Evolutionary conservation across 2,329 filamentous ascomycete genomes (phyloP), one percentile per base, ranked within the genome.

Genomic region (Colletotrichum destructivum): DNA sequence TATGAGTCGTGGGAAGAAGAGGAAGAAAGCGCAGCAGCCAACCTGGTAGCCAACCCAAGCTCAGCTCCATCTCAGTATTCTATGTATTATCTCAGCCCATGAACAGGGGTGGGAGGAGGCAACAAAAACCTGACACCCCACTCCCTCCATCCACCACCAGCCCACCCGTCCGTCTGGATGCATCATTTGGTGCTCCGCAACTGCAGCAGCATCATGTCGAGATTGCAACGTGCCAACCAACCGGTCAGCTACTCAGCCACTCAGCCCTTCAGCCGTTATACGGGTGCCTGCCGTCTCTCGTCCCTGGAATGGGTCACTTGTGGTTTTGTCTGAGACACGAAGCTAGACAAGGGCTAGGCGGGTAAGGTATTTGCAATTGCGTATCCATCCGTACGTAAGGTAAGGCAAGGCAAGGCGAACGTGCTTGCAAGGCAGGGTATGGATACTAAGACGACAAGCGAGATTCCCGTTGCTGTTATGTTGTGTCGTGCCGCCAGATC

Each of bases 141-240:
- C 31, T 31, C 31, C 31, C 31, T 31, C 31, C 60, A 54, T 16
- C 47, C n/a, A 26, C 31, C 59, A 42, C 60, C 35, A 31, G 31
- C 6, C 31, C 31, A 51, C 16, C 49, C 61, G 49, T 42, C 61
- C 26, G 11, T 64, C 51, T 64, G 38, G 62, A 18, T 35, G 49
- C 38, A 64, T 64, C 21, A 7, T 35, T 55, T 38, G 16, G 61
- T 23, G 60, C 54, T 64, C 61, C 66, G 61, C 44, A 64, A 7
- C 47, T 38, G 52, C 61, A 51, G 66, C 61, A 65, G 66, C 61
- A 65, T 46, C 35, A 64, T 65, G 59, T 69, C 61, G 52, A 69
- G 59, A 68, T 68, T 68, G 42, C 66, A 68, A 57, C 66, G 66
- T 68, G 59, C 66, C 66, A 63, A 40, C 59, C 51, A 62, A 31